Evolutionary conservation across 1,139 yeast genomes (phyloP), one percentile per base, ranked within the genome.

Genomic region (Trichomonascaceae sp.): DNA sequence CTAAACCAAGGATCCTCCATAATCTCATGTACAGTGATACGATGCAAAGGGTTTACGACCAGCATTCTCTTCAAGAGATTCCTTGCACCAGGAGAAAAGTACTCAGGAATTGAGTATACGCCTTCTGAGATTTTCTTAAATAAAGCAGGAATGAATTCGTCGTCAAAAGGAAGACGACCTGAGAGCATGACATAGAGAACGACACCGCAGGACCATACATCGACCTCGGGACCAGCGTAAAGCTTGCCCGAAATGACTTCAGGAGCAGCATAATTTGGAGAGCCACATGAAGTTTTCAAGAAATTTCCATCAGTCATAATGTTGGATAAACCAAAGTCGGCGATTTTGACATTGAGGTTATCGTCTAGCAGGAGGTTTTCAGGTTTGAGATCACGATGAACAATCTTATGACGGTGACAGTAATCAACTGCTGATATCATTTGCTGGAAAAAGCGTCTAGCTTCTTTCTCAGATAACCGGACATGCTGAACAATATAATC

Each of bases 231-330:
- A 4, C 99, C 99, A 1, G 98, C 99, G 66, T 93, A 93, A 56
- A 93, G 78, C 68, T 95, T 91, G 48, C 99, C 99, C 61, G 95
- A 84, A 57, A 93, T 93, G 49, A 93, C 98, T 71, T 93, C 99
- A 0, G 99, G 99, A 0, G 99, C 99, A 1, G 99, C 99, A 68
- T 93, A 93, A 68, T 93, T 91, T 52, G 99, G 98, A 13, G 96
- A 87, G 1, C 99, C 99, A 74, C 99, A 93, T 65, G 93, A 83
- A 1, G 99, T 93, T 68, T 91, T 93, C 66, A 93, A 78, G 66
- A 93, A 93, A 68, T 93, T 93, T 56, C 99, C 99, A 71, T 93
- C 99, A 8, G 97, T 91, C 98, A 93, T 93, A 62, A 93, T 91
- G 69, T 93, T 93, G 43, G 96, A 86, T 55, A 93, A 78, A 15